phyloP scores from a whole-genome alignment of 768 basidiomycete species.

The Naganishia onofrii region DNA sequence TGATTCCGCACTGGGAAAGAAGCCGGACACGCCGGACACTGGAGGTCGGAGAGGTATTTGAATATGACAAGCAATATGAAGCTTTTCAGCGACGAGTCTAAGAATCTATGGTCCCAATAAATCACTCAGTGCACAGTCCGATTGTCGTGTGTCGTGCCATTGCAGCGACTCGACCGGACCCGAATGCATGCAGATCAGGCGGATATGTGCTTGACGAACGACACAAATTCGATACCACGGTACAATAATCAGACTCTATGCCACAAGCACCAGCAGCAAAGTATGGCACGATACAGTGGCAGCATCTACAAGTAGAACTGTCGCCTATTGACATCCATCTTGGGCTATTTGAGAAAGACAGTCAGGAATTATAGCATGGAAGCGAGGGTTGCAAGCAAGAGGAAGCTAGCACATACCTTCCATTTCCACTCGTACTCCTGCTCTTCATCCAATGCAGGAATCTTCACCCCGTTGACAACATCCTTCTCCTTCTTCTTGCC shows the following conservation, averaged over 20 bases:
- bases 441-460: constrained; percentile 48
- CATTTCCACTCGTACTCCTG: constrained; percentile 52
- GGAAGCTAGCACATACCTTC: constrained; percentile 40
- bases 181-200: too few species aligned
- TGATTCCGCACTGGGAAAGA: background rate
- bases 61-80: too few species aligned
- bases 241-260: too few species aligned
- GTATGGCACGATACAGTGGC: background rate
- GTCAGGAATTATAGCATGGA: background rate
- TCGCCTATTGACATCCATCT: constrained; percentile 81
- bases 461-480: constrained; percentile 34
- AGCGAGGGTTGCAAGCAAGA: background rate
- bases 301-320: constrained; percentile 77
- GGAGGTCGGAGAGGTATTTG: too few species aligned
- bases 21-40: too few species aligned
- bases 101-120: too few species aligned
- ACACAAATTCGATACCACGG: too few species aligned
- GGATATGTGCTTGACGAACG: too few species aligned
- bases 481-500: constrained; percentile 37
- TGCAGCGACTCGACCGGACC: too few species aligned
- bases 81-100: too few species aligned
- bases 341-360: constrained; percentile 61
- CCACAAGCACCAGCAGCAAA: too few species aligned
- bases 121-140: background rate
- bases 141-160: background rate